Evolutionary conservation across 1,284 basidiomycete genomes (phyloP), one percentile per base, ranked within the genome.

Genomic region (Pseudozyma pruni): DNA sequence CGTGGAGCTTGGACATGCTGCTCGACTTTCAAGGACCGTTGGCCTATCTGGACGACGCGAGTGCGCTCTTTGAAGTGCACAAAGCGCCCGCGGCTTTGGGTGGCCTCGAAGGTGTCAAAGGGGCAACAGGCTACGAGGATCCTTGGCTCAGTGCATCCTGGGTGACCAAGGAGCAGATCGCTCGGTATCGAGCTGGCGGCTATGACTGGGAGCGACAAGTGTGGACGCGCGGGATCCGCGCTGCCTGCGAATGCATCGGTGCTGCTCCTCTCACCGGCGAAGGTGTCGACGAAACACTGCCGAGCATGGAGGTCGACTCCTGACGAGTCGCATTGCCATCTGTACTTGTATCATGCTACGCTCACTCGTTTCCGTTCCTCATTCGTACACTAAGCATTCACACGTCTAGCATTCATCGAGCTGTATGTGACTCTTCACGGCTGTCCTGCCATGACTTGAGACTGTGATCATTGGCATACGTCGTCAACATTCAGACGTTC

Each of bases 11-110:
- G 16, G 73, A 75, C 29, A 78, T 74, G 68, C 20, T 77, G 19
- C 58, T 62, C 17, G 76, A 80, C 60, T 81, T 75, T 48, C 59
- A 56, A 27, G 80, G 79, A 0, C 72, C 80, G 4, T 40, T 81
- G 41, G 79, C 80, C 4, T 63, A 61, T 16, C 37, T 80, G 13
- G 67, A 76, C 33, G 78, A 80, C 27, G 76, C 71, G 8, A 40
- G 63, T 16, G 49, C 32, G 7, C 51, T 78, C 11, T 74, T 70
- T 23, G 48, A 70, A 0, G 64, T 70, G 16, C 68, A 70, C n/a
- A 68, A 51, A 27, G 67, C 73, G 20, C 73, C 76, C 1, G 55
- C 63, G 1, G 62, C 60, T 1, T 34, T 76, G 2, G 75, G 75
- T 10, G 70, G 71, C 10, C 66, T 70, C 19, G 67, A 70, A 23